Evolutionary conservation across 73 alveolate species (phyloP).

Genomic region (Paramecium octaurelia): DNA sequence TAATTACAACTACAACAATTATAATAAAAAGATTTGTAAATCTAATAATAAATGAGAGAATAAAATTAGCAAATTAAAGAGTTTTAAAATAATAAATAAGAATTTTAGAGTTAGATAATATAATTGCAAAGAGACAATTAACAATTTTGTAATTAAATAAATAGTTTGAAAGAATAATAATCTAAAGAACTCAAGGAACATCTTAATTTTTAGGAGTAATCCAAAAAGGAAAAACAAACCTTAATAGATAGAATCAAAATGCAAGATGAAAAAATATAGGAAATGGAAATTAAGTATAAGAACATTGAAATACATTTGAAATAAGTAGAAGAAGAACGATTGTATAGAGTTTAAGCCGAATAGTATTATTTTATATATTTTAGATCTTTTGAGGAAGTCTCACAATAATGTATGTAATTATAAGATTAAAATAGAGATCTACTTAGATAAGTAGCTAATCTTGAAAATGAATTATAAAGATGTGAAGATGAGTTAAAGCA

Average conservation of each 20-base stretch:
- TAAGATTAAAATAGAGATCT: slow-evolving; percentile 45
- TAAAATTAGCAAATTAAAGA: background rate
- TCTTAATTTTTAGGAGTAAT: background rate
- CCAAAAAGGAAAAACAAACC: background rate
- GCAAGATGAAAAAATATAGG: background rate
- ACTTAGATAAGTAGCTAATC: slow-evolving; percentile 8
- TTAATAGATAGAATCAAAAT: background rate
- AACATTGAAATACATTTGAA: background rate
- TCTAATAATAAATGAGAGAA: background rate
- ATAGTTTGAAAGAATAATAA: background rate
- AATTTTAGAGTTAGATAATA: background rate
- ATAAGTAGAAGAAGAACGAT: slow-evolving; percentile 16
- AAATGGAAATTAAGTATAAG: background rate
- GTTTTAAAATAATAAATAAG: background rate
- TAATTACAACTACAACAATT: background rate
- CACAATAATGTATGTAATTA: slow-evolving; percentile 33
- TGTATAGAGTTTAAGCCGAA: slow-evolving; percentile 8
- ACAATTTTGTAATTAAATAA: background rate
- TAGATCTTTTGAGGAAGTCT: slow-evolving; percentile 49
- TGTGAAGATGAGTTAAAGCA: background rate
- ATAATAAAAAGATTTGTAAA: background rate
- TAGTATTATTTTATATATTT: background rate
- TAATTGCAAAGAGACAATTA: background rate
- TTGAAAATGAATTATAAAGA: slow-evolving; percentile 6
- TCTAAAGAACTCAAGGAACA: background rate